Base-by-base conservation (phyloP, 306 rosid genomes). In the Sophora flavescens region DNA sequence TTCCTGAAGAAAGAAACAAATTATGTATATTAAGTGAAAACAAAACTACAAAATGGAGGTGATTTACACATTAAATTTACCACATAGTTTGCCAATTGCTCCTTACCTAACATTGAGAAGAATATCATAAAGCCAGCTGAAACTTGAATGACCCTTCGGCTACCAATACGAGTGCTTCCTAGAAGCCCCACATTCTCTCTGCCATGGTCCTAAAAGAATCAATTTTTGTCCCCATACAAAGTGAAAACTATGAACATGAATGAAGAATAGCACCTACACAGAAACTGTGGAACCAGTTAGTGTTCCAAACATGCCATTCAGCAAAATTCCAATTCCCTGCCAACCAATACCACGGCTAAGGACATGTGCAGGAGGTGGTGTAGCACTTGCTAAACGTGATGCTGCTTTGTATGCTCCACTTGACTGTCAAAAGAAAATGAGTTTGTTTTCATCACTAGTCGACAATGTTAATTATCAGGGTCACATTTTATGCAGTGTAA, bases 341-440 rank as follows among this genome's bases (percentile, higher is more conserved):
- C 99, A 96, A 39, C 99, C 98, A 6, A 96, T 91, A 16, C 99
- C 98, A 14, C 99, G 98, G 80, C 98, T 96, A 53, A 96, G 90
- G 79, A 92, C 93, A 81, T 96, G 90, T 65, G 98, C 92, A 30
- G 99, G 99, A 44, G 99, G 99, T 12, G 93, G 97, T 7, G 99
- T 96, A 1, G 98, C 98, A 70, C 99, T 96, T 39, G 99, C 99
- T 74, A 96, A 86, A 65, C 99, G 97, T 1, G 99, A 91, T 61
- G 97, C 98, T 42, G 96, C 97, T 85, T 96, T 96, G 88, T 84
- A 92, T 53, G 99, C 97, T 65, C 93, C 99, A 1, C 97, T 96
- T 69, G 99, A 92, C 99, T 96, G 89, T 74, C 58, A 57, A 80
- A 52, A 71, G 54, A 59, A 66, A 69, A 52, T 52, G 32, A 63